Evolutionary conservation across 352 stramenopile species (phyloP).

Genomic region (Globisporangium middletonii): DNA sequence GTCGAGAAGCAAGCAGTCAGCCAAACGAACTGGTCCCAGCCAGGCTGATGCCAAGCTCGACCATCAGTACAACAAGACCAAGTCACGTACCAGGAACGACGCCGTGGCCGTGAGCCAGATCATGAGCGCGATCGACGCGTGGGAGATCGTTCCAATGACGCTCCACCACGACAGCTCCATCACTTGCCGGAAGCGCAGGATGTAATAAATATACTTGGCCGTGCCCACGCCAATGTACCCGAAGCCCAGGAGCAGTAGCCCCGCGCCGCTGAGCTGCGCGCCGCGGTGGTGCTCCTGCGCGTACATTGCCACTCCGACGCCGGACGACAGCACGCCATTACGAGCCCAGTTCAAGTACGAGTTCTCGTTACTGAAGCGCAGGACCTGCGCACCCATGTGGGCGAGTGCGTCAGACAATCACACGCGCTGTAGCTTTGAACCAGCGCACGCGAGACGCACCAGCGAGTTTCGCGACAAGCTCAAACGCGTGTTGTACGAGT

Average conservation of each 20-base stretch:
- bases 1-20: neutral
- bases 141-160: conserved; percentile 77
- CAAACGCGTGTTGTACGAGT: conserved; percentile 26
- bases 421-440: neutral
- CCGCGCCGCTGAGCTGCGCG: conserved; percentile 74
- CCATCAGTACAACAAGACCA: too few relatives aligned
- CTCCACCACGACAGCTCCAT: conserved; percentile 85
- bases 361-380: conserved; percentile 86
- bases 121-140: conserved; percentile 72
- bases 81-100: conserved; percentile 67
- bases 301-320: conserved; percentile 84
- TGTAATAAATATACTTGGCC: conserved; percentile 89
- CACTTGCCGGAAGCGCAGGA: conserved; percentile 80
- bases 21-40: neutral
- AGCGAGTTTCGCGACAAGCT: conserved; percentile 27
- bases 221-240: conserved; percentile 85
- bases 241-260: conserved; percentile 75
- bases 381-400: conserved; percentile 25
- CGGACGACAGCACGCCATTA: conserved; percentile 79
- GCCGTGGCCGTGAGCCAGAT: conserved; percentile 83
- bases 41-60: neutral
- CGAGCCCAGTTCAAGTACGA: conserved; percentile 86
- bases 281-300: conserved; percentile 84
- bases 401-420: neutral
- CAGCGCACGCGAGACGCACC: conserved; percentile 7